Conservation (phyloP, 1,139 yeast species). For the Geotrichum klebahnii region DNA sequence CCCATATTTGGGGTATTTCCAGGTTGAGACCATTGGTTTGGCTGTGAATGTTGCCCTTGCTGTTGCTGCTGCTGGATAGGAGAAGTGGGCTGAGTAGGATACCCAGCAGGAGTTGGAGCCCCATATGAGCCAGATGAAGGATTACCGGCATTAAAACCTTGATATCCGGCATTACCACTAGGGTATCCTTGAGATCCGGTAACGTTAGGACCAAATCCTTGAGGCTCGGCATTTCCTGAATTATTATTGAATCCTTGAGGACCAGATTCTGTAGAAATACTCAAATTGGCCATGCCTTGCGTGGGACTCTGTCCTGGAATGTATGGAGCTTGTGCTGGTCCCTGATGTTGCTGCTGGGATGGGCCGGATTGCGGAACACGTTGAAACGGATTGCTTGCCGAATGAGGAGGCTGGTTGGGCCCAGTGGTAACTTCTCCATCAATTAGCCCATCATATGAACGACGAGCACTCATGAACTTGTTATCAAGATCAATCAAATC, state of each 20-base stretch:
- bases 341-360: too few relatives aligned
- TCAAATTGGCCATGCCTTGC: too few relatives aligned
- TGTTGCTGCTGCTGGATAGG: neutral
- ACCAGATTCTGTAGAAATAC: too few relatives aligned
- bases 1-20: neutral
- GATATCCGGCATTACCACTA: too few relatives aligned
- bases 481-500: constrained; percentile 66
- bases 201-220: too few relatives aligned
- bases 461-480: constrained; percentile 63
- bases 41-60: neutral
- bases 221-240: too few relatives aligned
- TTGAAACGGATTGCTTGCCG: neutral
- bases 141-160: neutral
- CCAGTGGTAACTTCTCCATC: constrained; percentile 41
- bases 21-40: neutral
- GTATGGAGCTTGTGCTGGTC: too few relatives aligned
- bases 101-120: neutral
- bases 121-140: neutral
- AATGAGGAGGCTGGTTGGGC: constrained; percentile 4
- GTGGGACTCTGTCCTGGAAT: too few relatives aligned
- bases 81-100: neutral
- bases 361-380: too few relatives aligned
- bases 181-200: too few relatives aligned
- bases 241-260: too few relatives aligned
- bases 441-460: constrained; percentile 64